phyloP scores from a whole-genome alignment of 2,329 filamentous ascomycete genomes.

The Orbilia ellipsospora region DNA sequence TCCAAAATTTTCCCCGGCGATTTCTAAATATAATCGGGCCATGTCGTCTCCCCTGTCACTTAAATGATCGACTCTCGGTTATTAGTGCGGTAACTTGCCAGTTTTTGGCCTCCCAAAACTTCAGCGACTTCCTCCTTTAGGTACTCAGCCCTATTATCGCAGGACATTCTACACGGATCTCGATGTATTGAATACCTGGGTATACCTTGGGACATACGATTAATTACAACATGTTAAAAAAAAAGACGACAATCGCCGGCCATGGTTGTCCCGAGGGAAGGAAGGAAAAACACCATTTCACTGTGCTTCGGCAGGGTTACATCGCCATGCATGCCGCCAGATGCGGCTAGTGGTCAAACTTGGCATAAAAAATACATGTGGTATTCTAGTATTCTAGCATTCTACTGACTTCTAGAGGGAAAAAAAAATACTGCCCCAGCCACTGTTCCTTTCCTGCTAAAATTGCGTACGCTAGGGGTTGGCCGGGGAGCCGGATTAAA shows the following conservation, averaged over 20 bases:
- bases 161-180: too few species aligned
- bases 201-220: too few species aligned
- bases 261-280: too few species aligned
- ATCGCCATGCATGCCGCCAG: conserved; percentile 26
- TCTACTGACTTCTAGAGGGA: background rate
- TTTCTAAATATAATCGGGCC: conserved; percentile 34
- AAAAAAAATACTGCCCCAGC: too few species aligned
- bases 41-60: background rate
- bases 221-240: too few species aligned
- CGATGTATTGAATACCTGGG: too few species aligned
- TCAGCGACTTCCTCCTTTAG: background rate
- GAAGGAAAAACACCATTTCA: conserved; percentile 10
- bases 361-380: background rate
- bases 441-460: too few species aligned
- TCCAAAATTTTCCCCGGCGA: background rate
- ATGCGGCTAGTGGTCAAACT: background rate
- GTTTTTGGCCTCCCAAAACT: background rate
- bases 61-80: too few species aligned
- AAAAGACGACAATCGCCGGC: too few species aligned
- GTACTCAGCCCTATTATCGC: conserved; percentile 30
- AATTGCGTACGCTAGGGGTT: too few species aligned
- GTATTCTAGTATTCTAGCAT: background rate
- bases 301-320: conserved; percentile 36
- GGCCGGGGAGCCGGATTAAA: too few species aligned
- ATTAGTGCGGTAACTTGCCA: too few species aligned